Conservation (phyloP, 306 rosid species). For the Sphenostylis stenocarpa region DNA sequence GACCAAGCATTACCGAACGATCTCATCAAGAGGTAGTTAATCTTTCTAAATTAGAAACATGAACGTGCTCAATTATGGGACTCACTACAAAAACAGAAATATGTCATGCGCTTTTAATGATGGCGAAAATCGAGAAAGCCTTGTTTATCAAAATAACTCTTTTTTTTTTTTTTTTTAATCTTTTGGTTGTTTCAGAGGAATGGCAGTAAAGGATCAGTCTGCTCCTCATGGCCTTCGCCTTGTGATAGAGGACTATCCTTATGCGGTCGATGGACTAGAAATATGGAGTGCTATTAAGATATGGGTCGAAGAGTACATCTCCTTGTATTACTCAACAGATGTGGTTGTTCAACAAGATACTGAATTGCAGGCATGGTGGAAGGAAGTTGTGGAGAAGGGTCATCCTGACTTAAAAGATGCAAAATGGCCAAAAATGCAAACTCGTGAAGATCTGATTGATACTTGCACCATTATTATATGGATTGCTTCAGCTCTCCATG, state of each 20-base stretch:
- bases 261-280: slow-evolving; percentile 55
- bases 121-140: too few relatives aligned
- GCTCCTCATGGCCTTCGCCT: slow-evolving; percentile 54
- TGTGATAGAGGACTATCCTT: slow-evolving; percentile 61
- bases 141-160: not conserved
- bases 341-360: accelerated
- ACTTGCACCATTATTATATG: not conserved
- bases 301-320: slow-evolving; percentile 58
- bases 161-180: not conserved
- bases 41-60: not conserved
- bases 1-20: slow-evolving; percentile 42
- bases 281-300: slow-evolving; percentile 56
- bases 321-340: slow-evolving; percentile 36
- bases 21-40: slow-evolving; percentile 39
- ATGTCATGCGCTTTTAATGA: too few relatives aligned
- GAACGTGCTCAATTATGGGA: not conserved
- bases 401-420: not conserved
- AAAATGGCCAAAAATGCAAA: not conserved
- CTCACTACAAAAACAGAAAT: not conserved
- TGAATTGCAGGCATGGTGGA: not conserved
- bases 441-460: not conserved
- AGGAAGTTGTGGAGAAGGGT: not conserved
- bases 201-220: slow-evolving; percentile 53
- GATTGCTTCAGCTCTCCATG: not conserved
- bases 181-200: slow-evolving; percentile 37